Conservation (phyloP, 1,284 basidiomycete species). For the Trichosporon sp. region DNA sequence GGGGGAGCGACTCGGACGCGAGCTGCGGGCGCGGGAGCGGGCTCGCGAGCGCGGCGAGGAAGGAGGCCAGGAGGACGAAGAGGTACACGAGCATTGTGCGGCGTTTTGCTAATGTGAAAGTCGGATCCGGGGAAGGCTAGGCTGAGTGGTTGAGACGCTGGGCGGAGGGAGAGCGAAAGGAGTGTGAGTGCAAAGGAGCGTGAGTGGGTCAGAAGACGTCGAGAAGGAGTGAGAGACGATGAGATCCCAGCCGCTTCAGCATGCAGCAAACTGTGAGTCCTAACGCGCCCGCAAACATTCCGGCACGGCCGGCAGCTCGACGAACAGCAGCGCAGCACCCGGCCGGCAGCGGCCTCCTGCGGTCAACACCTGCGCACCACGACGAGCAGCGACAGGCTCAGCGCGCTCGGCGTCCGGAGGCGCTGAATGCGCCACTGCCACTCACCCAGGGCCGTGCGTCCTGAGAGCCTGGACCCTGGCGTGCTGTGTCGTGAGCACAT, state of each 20-base stretch:
- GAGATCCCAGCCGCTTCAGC: too few relatives aligned
- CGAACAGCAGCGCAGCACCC: background rate
- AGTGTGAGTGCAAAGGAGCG: background rate
- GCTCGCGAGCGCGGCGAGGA: constrained; percentile 1
- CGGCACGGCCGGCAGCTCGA: background rate
- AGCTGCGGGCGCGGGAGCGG: background rate
- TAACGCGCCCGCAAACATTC: background rate
- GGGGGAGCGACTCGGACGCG: background rate
- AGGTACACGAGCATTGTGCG: background rate
- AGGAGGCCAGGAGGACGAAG: constrained; percentile 6
- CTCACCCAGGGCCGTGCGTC: background rate
- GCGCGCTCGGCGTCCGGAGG: too few relatives aligned
- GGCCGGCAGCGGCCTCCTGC: too few relatives aligned
- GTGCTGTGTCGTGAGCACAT: background rate
- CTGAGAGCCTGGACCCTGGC: background rate
- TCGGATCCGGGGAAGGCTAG: background rate
- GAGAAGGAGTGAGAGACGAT: constrained; percentile 1
- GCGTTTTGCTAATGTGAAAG: background rate
- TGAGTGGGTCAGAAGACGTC: background rate
- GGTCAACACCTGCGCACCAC: too few relatives aligned
- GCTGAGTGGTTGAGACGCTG: too few relatives aligned
- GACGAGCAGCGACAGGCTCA: too few relatives aligned
- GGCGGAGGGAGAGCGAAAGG: background rate
- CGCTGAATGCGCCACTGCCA: background rate
- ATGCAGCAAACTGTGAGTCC: background rate